A percentile compares a stretch with the other conserved stretches of the same genome.
Conservation (phyloP, 2,329 filamentous ascomycete species). For the Fusarium tjaetaba region DNA sequence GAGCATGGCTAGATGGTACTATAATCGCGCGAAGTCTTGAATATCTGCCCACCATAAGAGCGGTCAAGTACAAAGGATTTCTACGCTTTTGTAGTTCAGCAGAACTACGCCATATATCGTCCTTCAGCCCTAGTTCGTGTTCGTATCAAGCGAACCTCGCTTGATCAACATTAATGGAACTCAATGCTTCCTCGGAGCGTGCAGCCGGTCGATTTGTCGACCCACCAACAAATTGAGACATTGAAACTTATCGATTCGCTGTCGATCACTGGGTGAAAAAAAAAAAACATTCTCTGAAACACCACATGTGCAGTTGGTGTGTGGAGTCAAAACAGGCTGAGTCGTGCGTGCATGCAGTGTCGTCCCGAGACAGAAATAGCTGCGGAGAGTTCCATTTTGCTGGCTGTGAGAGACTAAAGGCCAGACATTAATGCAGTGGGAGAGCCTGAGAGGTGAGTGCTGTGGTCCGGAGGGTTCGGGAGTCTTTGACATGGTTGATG, state of each 20-base stretch:
- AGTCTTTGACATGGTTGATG: background rate
- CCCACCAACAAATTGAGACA: conserved; percentile 1
- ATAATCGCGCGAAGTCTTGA: background rate
- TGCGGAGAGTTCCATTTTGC: background rate
- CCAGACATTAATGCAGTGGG: background rate
- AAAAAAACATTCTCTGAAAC: conserved; percentile 31
- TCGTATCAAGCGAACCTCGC: background rate
- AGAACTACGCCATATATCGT: background rate
- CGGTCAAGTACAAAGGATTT: conserved; percentile 3
- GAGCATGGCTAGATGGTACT: conserved; percentile 8
- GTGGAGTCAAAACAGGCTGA: conserved; percentile 26
- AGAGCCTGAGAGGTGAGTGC: background rate
- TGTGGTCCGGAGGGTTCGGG: background rate
- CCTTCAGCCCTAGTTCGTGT: background rate
- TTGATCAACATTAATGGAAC: background rate
- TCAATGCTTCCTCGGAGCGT: background rate
- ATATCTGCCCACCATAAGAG: conserved; percentile 13
- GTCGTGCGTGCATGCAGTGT: conserved; percentile 16
- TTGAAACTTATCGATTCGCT: conserved; percentile 4
- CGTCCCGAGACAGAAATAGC: conserved; percentile 31
- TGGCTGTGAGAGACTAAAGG: background rate
- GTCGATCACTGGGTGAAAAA: conserved; percentile 4
- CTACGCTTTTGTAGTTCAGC: background rate
- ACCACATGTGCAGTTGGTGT: conserved; percentile 13
- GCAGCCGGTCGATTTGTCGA: background rate